These are phyloP conservation scores for Houttuynia cordata DNA, from an alignment of 164 flowering plant species.

Conservation along the genomic window DNA sequence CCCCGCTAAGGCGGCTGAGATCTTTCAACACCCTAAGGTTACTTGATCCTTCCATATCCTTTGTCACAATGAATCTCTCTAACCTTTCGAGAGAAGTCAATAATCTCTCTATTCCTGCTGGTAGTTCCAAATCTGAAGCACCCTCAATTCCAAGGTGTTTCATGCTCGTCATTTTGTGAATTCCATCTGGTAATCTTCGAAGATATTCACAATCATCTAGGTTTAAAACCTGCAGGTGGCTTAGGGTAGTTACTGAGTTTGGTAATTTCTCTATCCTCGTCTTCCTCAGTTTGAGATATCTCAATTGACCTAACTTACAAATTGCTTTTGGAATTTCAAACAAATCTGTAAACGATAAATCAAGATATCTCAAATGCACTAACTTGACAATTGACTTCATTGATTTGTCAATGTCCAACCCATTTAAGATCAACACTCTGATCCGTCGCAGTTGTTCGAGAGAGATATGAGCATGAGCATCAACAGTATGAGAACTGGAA, in stretches of 20 bases:
- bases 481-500: no score
- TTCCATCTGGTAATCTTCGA: slow-evolving; percentile 6
- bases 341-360: background rate
- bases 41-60: no score
- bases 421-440: background rate
- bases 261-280: background rate
- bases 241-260: slow-evolving; percentile 6
- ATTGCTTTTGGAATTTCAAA: background rate
- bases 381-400: background rate
- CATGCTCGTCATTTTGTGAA: slow-evolving; percentile 4
- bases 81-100: background rate
- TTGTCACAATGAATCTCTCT: background rate
- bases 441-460: background rate
- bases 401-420: background rate
- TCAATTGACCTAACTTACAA: no score
- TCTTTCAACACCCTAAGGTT: no score
- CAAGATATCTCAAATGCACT: background rate
- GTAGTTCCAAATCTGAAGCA: background rate
- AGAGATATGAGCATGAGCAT: no score
- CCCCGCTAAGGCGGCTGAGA: no score
- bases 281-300: no score
- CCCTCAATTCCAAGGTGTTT: slow-evolving; percentile 1
- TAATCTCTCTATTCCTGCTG: no score
- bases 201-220: slow-evolving; percentile 6
- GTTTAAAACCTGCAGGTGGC: slow-evolving; percentile 1